Base-by-base conservation (phyloP, 2,329 filamentous ascomycete genomes). In the Bipolaris oryzae region DNA sequence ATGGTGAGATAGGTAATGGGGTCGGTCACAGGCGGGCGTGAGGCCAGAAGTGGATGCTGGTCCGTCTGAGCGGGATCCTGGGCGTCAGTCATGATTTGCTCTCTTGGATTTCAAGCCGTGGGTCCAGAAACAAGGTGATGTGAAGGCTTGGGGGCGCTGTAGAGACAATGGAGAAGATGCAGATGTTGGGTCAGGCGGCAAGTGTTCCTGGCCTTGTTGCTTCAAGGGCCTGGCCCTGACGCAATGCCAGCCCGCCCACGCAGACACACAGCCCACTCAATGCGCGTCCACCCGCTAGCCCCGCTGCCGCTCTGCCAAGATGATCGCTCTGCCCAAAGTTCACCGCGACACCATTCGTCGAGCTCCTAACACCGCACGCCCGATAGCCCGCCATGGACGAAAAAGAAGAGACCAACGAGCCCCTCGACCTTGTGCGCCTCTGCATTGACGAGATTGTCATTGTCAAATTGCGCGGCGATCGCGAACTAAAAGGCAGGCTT, bases 391-490 rank as follows among this genome's bases (percentile, higher is more conserved):
- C 63, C 58, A 97, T 97, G 93, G 90, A 93, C 69, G 93, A 96
- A 78, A 85, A 83, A 62, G 91, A 90, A 74, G 90, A 92, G 74
- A 82, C 85, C 76, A 82, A 93, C 50, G 94, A 99, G 81, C 94
- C 96, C 53, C 89, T 99, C 73, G 95, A 98, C 78, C 87, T 99
- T 39, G 95, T 99, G 67, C 91, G 93, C 68, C 86, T 99, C 54
- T 91, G 94, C 67, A 86, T 99, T 45, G 94, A 98, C 77, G 95
- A 99, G 79, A 87, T 95, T 43, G 95, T 99, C 49, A 96, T 97
- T 78, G 94, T 99, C 66, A 98, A 98, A 85, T 84, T 99, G 64
- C 87, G 95, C 73, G 95, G 95, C 68, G 95, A 99, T 77, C 87
- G 95, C 64, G 95, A 99, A 81, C 84, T 99, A 64, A 95, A 96